Evolutionary conservation across 805 yeast genomes (phyloP), one percentile per base, ranked within the genome.

Genomic region (Schwanniomyces sp.): DNA sequence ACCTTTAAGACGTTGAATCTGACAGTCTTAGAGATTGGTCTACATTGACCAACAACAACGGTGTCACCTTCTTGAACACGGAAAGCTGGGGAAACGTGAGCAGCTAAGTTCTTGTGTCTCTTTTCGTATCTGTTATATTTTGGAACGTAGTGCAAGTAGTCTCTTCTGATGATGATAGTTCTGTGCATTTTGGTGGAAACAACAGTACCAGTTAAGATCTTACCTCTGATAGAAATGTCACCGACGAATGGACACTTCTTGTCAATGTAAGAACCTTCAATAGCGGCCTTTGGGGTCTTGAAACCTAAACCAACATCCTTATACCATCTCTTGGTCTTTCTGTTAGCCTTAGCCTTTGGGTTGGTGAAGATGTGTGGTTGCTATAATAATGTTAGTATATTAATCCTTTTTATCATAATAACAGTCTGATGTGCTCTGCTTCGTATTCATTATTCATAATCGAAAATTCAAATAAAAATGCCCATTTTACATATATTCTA

Each of bases 181-280:
- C 99, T 94, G 95, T 94, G 99, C 99, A 94, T 94, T 85, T 94
- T 94, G 86, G 99, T 91, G 72, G 99, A 94, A 66, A 94, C 97
- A 80, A 94, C 99, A 74, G 96, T 88, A 81, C 99, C 99, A 66
- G 97, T 86, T 78, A 94, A 87, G 76, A 94, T 94, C 84, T 89
- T 91, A 84, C 99, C 99, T 84, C 99, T 91, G 88, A 94, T 94
- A 64, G 98, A 91, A 67, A 94, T 86, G 64, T 78, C 79, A 80
- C 99, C 99, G 67, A 84, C 88, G 84, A 94, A 94, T 78, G 99
- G 99, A 83, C 99, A 94, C 84, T 94, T 94, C 91, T 94, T 94
- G 91, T 87, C 99, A 74, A 94, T 91, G 95, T 94, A 94, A 69
- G 91, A 81, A 79, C 99, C 99, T 76, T 87, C 92, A 80, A 91